These are phyloP conservation scores for Sarocladium strictum DNA, from an alignment of 2,329 filamentous ascomycete species.

Conservation along the genomic window DNA sequence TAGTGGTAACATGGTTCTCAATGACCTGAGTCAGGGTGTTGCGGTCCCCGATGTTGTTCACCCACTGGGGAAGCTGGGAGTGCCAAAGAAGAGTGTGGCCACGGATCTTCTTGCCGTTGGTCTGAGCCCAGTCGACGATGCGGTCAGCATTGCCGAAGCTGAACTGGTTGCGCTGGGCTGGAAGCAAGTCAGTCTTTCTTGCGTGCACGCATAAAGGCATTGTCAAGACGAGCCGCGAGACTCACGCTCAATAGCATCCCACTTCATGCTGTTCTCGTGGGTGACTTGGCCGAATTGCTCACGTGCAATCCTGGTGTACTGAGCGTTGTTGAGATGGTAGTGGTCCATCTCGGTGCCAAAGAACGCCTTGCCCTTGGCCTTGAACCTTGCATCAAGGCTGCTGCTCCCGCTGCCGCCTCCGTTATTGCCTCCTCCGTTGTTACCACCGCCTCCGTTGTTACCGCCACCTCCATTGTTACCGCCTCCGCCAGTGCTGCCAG, in stretches of 20 bases:
- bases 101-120: conserved; percentile 52
- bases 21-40: conserved; percentile 47
- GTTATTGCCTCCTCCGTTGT: conserved; percentile 1
- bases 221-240: conserved; percentile 8
- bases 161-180: conserved; percentile 38
- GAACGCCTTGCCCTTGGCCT: conserved; percentile 55
- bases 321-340: conserved; percentile 39
- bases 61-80: conserved; percentile 52
- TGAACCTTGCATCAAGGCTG: conserved; percentile 26
- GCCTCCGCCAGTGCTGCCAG: conserved; percentile 8
- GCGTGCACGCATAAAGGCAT: background rate
- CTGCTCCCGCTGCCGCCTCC: background rate
- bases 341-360: conserved; percentile 53
- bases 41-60: conserved; percentile 48
- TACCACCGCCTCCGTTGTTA: background rate
- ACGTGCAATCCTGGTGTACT: conserved; percentile 50
- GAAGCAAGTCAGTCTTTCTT: background rate
- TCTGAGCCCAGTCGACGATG: conserved; percentile 49
- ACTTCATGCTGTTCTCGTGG: conserved; percentile 67
- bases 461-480: conserved; percentile 7
- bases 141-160: conserved; percentile 50
- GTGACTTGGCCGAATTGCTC: conserved; percentile 60
- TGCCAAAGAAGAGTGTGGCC: conserved; percentile 64
- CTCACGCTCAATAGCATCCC: conserved; percentile 49
- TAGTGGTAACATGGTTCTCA: conserved; percentile 50